Conservation (phyloP, 257 asterid genomes). For the Ligustrum vulgare region DNA sequence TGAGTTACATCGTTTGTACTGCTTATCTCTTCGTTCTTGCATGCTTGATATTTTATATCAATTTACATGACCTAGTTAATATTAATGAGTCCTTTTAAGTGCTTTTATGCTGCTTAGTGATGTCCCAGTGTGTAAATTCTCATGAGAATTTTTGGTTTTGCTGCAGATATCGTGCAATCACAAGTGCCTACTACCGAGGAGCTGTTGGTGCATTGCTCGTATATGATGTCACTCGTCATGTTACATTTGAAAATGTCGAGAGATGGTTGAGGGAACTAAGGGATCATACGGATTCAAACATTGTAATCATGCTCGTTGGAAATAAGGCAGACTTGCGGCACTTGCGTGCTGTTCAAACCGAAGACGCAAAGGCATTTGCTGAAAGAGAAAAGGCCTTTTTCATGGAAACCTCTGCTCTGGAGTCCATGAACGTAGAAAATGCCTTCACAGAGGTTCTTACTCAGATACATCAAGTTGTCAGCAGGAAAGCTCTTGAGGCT, state of each 20-base stretch:
- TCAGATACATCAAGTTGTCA: conserved; percentile 48
- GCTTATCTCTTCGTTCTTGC: neutral
- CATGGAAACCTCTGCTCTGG: conserved; percentile 58
- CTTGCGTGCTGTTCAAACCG: conserved; percentile 51
- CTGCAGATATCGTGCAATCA: conserved; percentile 48
- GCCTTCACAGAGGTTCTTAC: conserved; percentile 56
- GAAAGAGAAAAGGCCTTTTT: conserved; percentile 42
- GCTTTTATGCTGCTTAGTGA: neutral
- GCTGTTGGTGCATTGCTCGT: conserved; percentile 58
- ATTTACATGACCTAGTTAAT: neutral
- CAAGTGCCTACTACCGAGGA: conserved; percentile 57
- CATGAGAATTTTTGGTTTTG: neutral
- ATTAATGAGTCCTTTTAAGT: neutral
- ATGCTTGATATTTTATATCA: neutral
- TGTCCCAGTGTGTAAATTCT: neutral
- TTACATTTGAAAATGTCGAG: conserved; percentile 45
- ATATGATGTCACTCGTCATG: conserved; percentile 48
- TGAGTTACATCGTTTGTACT: neutral
- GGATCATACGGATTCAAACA: conserved; percentile 47
- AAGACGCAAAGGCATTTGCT: conserved; percentile 47
- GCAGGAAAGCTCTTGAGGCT: conserved; percentile 50
- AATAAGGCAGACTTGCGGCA: conserved; percentile 52
- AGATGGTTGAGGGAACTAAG: conserved; percentile 55
- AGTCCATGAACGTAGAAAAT: conserved; percentile 52
- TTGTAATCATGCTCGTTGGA: conserved; percentile 53